Conservation (phyloP, 208 protist species). For the Leishmania arabica region DNA sequence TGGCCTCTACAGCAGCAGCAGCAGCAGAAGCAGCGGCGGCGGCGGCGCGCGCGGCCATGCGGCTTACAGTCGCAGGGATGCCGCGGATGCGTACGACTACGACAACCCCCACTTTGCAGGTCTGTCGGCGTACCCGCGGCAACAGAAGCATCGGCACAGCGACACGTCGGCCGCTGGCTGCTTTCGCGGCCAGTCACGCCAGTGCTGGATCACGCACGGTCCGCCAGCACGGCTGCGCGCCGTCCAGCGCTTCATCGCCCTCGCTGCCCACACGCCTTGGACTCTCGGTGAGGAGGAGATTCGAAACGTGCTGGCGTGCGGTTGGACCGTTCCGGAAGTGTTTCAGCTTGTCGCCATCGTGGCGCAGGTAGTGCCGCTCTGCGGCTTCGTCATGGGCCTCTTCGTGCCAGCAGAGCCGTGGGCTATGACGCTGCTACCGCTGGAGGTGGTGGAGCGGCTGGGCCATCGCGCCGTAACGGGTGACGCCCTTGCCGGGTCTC, state of each 20-base stretch:
- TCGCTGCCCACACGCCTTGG: conserved; percentile 84
- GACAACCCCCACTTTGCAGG: neutral
- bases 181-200: conserved; percentile 12
- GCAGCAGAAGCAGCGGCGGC: no score
- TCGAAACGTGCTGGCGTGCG: conserved; percentile 38
- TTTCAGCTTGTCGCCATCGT: conserved; percentile 77
- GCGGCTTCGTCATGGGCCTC: conserved; percentile 77
- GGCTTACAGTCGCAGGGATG: neutral
- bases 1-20: conserved; percentile 12
- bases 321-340: conserved; percentile 82
- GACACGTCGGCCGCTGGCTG: neutral
- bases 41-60: neutral
- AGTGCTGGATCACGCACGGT: conserved; percentile 64
- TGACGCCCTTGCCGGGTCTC: neutral
- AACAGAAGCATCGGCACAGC: neutral
- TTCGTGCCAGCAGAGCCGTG: conserved; percentile 77
- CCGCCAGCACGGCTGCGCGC: conserved; percentile 58
- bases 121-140: neutral
- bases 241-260: conserved; percentile 70
- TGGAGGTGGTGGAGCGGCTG: conserved; percentile 30
- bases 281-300: conserved; percentile 51
- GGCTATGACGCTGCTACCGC: conserved; percentile 59
- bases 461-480: conserved; percentile 31
- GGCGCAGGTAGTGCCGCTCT: conserved; percentile 70
- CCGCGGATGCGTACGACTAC: conserved; percentile 1